Conservation (phyloP, 768 basidiomycete species). For the Cyclocybe cylindracea region DNA sequence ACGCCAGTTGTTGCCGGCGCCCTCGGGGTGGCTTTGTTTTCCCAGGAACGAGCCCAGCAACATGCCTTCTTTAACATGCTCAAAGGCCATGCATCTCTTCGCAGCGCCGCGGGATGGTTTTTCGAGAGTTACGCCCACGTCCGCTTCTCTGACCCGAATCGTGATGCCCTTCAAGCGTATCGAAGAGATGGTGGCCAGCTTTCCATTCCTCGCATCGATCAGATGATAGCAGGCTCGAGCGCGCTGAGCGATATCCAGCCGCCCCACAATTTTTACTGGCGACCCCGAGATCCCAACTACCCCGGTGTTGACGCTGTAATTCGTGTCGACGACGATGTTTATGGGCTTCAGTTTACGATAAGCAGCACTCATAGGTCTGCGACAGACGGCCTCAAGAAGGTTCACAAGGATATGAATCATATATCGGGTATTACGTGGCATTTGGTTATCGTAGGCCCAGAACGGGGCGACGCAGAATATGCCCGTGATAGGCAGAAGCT, state of each 20-base stretch:
- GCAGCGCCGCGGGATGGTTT: constrained; percentile 5
- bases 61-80: constrained; percentile 4
- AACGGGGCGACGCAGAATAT: neutral
- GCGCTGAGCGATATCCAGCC: constrained; percentile 5
- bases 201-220: constrained; percentile 4
- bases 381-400: constrained; percentile 4
- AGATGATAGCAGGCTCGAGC: constrained; percentile 1
- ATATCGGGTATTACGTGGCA: constrained; percentile 1
- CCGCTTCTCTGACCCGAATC: constrained; percentile 3
- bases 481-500: constrained; percentile 4
- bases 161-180: neutral
- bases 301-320: constrained; percentile 8
- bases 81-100: constrained; percentile 4
- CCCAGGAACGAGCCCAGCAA: constrained; percentile 6
- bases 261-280: neutral
- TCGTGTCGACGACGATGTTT: neutral
- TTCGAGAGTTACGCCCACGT: constrained; percentile 11
- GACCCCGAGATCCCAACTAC: constrained; percentile 8
- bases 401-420: constrained; percentile 6
- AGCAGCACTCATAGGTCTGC: neutral
- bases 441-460: constrained; percentile 6
- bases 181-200: too few species aligned
- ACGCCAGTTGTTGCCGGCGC: constrained; percentile 3
- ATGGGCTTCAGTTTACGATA: constrained; percentile 4
- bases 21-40: constrained; percentile 7